Evolutionary conservation across 768 basidiomycete species (phyloP).

Genomic region (Leccinum truebloodii): DNA sequence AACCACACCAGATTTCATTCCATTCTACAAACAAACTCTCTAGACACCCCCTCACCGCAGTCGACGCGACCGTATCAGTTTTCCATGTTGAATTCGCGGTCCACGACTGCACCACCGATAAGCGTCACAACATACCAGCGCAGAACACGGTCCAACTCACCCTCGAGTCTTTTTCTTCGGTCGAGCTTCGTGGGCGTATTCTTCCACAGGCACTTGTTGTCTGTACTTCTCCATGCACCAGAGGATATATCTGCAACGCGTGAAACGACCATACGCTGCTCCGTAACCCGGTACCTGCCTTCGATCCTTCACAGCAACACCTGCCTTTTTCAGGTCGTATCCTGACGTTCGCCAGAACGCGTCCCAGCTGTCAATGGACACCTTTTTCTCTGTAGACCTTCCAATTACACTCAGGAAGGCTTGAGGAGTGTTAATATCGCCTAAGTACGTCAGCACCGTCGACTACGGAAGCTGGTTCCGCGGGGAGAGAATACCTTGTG

Average conservation of each 20-base stretch:
- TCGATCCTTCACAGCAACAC: conserved; percentile 66
- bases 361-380: conserved; percentile 67
- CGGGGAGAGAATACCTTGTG: conserved; percentile 21
- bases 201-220: conserved; percentile 49
- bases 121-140: background rate
- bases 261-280: conserved; percentile 5
- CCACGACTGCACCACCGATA: conserved; percentile 55
- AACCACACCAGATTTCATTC: conserved; percentile 14
- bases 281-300: conserved; percentile 47
- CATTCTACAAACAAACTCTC: conserved; percentile 5
- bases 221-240: conserved; percentile 87
- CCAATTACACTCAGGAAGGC: conserved; percentile 78
- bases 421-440: conserved; percentile 52
- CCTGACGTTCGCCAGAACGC: conserved; percentile 67
- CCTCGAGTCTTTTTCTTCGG: conserved; percentile 82
- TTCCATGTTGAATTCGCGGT: conserved; percentile 72
- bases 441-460: conserved; percentile 33
- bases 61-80: conserved; percentile 68
- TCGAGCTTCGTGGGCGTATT: conserved; percentile 63
- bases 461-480: background rate
- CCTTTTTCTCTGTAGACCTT: conserved; percentile 62
- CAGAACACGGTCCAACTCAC: conserved; percentile 44
- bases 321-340: conserved; percentile 59
- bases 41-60: conserved; percentile 28
- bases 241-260: conserved; percentile 63